A percentile compares a stretch with the other conserved stretches of the same genome.
These are phyloP conservation scores for Alternaria brassicae DNA, from an alignment of 2,329 filamentous ascomycete species.

Conservation along the genomic window DNA sequence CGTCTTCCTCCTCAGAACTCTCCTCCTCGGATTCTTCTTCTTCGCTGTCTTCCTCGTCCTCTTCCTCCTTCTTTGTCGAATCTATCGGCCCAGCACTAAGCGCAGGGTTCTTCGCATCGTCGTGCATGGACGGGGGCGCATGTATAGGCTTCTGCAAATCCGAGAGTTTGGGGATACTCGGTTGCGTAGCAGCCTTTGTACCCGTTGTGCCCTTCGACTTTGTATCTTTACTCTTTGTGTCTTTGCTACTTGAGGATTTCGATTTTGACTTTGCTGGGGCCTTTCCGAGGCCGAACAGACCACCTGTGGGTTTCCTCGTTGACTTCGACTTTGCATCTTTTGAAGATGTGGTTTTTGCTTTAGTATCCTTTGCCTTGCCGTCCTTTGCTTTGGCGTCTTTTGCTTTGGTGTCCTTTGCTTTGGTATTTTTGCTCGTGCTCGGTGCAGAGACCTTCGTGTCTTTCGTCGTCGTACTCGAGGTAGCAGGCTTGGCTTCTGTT, in stretches of 20 bases:
- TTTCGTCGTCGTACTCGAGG: neutral
- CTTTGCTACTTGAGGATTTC: slow-evolving; percentile 10
- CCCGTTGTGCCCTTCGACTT: neutral
- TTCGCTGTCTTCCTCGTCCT: slow-evolving; percentile 7
- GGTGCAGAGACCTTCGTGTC: slow-evolving; percentile 4
- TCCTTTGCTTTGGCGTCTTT: slow-evolving; percentile 1
- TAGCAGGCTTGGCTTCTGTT: neutral
- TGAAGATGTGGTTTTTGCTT: neutral
- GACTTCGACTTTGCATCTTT: slow-evolving; percentile 4
- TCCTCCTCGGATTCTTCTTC: slow-evolving; percentile 19
- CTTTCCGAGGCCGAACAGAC: slow-evolving; percentile 14
- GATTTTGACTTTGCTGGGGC: slow-evolving; percentile 9
- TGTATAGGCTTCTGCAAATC: slow-evolving; percentile 31
- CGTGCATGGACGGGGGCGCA: slow-evolving; percentile 31
- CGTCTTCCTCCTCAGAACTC: slow-evolving; percentile 10
- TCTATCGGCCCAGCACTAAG: slow-evolving; percentile 31
- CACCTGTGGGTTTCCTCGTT: slow-evolving; percentile 9
- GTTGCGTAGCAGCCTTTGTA: neutral
- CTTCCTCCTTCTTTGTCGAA: slow-evolving; percentile 18
- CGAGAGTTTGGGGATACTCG: slow-evolving; percentile 25
- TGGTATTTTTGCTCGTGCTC: slow-evolving; percentile 2
- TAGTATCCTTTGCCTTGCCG: slow-evolving; percentile 4
- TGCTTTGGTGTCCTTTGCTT: slow-evolving; percentile 6
- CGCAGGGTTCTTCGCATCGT: slow-evolving; percentile 35
- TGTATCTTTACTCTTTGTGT: slow-evolving; percentile 1